A percentile compares a stretch with the other conserved stretches of the same genome.
phyloP scores from a whole-genome alignment of 768 basidiomycete species.

The Lactarius akahatsu region DNA sequence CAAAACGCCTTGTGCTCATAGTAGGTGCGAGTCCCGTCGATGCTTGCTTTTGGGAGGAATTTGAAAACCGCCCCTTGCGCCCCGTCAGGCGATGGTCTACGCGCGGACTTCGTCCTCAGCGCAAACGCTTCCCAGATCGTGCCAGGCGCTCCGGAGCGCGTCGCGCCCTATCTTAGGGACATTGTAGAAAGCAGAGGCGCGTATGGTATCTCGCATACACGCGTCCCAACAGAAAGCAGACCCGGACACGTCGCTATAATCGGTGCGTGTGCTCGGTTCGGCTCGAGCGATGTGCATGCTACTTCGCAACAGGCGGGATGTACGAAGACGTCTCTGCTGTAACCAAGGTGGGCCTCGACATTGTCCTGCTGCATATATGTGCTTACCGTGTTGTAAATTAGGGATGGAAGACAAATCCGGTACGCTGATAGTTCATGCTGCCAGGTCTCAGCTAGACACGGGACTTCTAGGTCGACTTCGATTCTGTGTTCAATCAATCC shows the following conservation, averaged over 20 bases:
- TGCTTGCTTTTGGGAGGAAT: background rate
- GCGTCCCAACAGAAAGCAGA: slow-evolving; percentile 84
- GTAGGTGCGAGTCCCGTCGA: slow-evolving; percentile 50
- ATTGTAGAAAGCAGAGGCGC: slow-evolving; percentile 67
- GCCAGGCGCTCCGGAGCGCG: slow-evolving; percentile 51
- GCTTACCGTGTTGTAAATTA: slow-evolving; percentile 34
- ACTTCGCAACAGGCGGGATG: slow-evolving; percentile 60
- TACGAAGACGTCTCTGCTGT: slow-evolving; percentile 90
- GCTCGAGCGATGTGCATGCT: background rate
- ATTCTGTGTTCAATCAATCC: slow-evolving; percentile 86
- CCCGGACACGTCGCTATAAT: slow-evolving; percentile 90
- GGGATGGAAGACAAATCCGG: slow-evolving; percentile 88
- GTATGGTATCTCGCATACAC: slow-evolving; percentile 82
- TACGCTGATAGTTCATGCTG: slow-evolving; percentile 32
- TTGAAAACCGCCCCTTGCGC: background rate
- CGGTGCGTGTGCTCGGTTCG: slow-evolving; percentile 43
- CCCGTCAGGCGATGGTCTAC: slow-evolving; percentile 69
- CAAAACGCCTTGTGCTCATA: slow-evolving; percentile 77
- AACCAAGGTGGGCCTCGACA: slow-evolving; percentile 55
- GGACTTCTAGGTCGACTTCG: slow-evolving; percentile 60
- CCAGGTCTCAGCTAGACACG: background rate
- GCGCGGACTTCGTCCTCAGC: slow-evolving; percentile 76
- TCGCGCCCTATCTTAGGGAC: slow-evolving; percentile 73
- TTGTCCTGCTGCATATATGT: slow-evolving; percentile 1
- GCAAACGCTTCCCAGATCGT: slow-evolving; percentile 58